These are phyloP conservation scores for Tulasnella sp. DNA, from an alignment of 768 basidiomycete genomes.

Conservation along the genomic window DNA sequence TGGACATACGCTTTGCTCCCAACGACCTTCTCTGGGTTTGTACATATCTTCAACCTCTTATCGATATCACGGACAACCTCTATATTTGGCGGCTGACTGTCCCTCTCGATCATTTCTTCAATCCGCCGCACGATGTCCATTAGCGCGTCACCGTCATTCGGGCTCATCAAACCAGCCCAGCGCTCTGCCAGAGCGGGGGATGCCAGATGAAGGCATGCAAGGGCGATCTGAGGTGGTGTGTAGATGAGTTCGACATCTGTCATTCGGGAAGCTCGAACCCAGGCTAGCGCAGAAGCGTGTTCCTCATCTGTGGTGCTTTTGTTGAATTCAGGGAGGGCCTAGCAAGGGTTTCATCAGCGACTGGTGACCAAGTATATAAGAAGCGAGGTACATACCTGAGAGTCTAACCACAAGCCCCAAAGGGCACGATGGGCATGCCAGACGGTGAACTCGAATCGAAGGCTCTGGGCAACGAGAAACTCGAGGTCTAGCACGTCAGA, in stretches of 20 bases:
- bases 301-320: constrained; percentile 39
- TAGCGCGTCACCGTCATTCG: constrained; percentile 24
- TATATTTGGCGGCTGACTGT: constrained; percentile 56
- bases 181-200: constrained; percentile 44
- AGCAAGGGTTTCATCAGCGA: not conserved
- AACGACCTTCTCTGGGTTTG: constrained; percentile 90
- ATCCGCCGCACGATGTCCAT: constrained; percentile 39
- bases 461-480: constrained; percentile 88
- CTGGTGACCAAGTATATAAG: not conserved
- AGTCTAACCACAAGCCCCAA: constrained; percentile 79
- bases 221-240: constrained; percentile 85
- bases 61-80: constrained; percentile 84
- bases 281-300: constrained; percentile 52
- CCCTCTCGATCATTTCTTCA: constrained; percentile 39
- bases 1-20: constrained; percentile 72
- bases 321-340: constrained; percentile 48
- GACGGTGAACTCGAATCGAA: constrained; percentile 86
- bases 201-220: constrained; percentile 61
- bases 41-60: constrained; percentile 70
- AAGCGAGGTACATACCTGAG: constrained; percentile 45
- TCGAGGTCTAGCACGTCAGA: constrained; percentile 88
- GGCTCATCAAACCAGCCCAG: constrained; percentile 44
- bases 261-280: constrained; percentile 67
- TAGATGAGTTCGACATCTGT: constrained; percentile 89
- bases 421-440: constrained; percentile 84